phyloP scores from a whole-genome alignment of 805 yeast species.

The Candida boidinii region DNA sequence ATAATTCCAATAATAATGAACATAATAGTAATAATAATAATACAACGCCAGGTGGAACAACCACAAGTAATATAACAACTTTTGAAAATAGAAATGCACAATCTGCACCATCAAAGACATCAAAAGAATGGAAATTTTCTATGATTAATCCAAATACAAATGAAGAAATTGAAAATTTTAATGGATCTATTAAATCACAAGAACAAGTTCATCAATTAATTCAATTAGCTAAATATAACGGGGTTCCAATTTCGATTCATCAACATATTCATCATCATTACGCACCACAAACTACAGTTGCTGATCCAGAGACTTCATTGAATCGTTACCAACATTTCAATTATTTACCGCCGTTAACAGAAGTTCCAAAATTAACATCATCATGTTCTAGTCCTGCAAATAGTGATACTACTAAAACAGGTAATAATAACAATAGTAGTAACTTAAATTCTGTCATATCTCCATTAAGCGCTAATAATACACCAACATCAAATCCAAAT shows the following conservation, averaged over 20 bases:
- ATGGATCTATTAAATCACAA: conserved; percentile 43
- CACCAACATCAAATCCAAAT: no score
- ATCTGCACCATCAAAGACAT: conserved; percentile 18
- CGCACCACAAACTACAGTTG: conserved; percentile 30
- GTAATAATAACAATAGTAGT: no score
- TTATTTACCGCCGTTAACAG: conserved; percentile 61
- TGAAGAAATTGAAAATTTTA: conserved; percentile 30
- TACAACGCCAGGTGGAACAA: no score
- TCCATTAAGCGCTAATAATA: no score
- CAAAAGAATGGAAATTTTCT: conserved; percentile 57
- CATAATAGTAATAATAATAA: no score
- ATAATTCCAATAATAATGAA: no score
- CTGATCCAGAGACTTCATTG: conserved; percentile 45
- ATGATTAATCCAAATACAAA: conserved; percentile 36
- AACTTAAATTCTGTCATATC: no score
- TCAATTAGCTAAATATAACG: conserved; percentile 49
- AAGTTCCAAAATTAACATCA: conserved; percentile 61
- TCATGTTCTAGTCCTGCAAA: conserved; percentile 39
- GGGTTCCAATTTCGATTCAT: conserved; percentile 61
- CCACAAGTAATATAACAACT: no score
- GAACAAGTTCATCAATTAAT: conserved; percentile 50
- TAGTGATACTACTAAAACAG: conserved; percentile 15
- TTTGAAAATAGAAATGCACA: conserved; percentile 20
- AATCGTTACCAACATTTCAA: conserved; percentile 65
- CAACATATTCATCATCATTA: conserved; percentile 84